These are phyloP conservation scores for Rhodocollybia butyracea DNA, from an alignment of 768 basidiomycete genomes.

Conservation along the genomic window DNA sequence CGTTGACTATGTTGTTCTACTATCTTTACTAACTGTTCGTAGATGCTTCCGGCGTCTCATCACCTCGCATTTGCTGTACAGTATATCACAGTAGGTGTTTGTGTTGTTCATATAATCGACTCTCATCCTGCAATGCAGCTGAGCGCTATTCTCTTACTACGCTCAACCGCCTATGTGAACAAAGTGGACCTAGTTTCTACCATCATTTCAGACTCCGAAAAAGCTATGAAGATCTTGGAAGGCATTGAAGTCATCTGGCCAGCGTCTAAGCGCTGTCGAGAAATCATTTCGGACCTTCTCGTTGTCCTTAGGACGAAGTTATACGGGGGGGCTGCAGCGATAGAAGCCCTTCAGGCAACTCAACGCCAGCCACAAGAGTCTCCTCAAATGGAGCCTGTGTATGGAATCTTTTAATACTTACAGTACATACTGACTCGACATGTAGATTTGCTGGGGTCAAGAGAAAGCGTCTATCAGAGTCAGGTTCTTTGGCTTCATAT, in stretches of 20 bases:
- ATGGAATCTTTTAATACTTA: background rate
- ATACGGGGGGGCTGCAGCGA: constrained; percentile 13
- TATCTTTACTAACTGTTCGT: background rate
- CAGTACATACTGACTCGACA: background rate
- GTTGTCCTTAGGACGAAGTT: constrained; percentile 14
- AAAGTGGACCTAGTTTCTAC: constrained; percentile 12
- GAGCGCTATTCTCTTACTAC: constrained; percentile 15
- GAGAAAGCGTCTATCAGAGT: constrained; percentile 3
- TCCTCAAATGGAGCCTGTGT: background rate
- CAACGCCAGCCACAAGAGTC: background rate
- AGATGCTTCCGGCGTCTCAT: constrained; percentile 18
- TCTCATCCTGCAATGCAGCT: constrained; percentile 5
- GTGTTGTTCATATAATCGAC: background rate
- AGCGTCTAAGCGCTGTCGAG: constrained; percentile 14
- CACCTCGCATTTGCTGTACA: constrained; percentile 19
- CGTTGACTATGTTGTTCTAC: background rate
- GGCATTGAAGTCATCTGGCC: constrained; percentile 15
- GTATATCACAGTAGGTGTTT: constrained; percentile 13
- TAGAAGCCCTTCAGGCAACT: constrained; percentile 14
- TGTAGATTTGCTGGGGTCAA: constrained; percentile 4
- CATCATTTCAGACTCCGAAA: constrained; percentile 15
- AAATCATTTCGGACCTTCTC: constrained; percentile 16
- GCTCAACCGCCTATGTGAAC: constrained; percentile 15
- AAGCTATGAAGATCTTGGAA: constrained; percentile 13
- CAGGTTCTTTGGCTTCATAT: background rate